Percentiles rank a stretch among this genome's conserved stretches.
Evolutionary conservation across 192 early-diverging fungal genomes (phyloP).

Genomic region (Coemansia sp.): DNA sequence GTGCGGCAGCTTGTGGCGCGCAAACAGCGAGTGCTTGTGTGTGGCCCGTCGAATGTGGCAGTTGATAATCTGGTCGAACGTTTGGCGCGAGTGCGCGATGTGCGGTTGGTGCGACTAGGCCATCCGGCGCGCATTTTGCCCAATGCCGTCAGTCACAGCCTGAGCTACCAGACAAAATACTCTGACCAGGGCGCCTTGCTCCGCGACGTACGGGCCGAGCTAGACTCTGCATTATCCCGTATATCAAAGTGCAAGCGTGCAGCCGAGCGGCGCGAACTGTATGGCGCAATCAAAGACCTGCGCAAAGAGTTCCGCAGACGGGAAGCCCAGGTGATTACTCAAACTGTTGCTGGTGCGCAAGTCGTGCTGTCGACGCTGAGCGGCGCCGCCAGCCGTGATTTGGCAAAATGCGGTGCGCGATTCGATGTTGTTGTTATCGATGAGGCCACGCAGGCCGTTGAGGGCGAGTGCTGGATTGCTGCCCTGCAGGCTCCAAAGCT

Average conservation of each 20-base stretch:
- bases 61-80: constrained; percentile 88
- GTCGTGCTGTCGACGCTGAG: constrained; percentile 81
- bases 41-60: constrained; percentile 86
- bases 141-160: constrained; percentile 62
- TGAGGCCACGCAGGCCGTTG: constrained; percentile 83
- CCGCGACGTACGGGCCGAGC: constrained; percentile 71
- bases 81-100: constrained; percentile 54
- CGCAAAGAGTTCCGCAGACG: constrained; percentile 67
- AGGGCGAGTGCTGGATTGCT: constrained; percentile 89
- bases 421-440: constrained; percentile 90
- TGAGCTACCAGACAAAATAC: constrained; percentile 67
- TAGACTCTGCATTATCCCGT: constrained; percentile 65
- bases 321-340: constrained; percentile 67
- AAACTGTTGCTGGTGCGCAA: constrained; percentile 58
- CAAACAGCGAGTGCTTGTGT: constrained; percentile 73
- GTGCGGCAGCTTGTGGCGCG: constrained; percentile 68
- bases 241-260: constrained; percentile 66
- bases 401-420: constrained; percentile 33
- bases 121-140: constrained; percentile 82
- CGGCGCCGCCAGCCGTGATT: constrained; percentile 57
- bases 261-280: constrained; percentile 63
- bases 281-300: constrained; percentile 64
- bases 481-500: constrained; percentile 68
- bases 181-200: constrained; percentile 74
- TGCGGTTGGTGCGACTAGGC: constrained; percentile 76